Evolutionary conservation across 139 green algal genomes (phyloP).

Genomic region (Nannochloris sp.): DNA sequence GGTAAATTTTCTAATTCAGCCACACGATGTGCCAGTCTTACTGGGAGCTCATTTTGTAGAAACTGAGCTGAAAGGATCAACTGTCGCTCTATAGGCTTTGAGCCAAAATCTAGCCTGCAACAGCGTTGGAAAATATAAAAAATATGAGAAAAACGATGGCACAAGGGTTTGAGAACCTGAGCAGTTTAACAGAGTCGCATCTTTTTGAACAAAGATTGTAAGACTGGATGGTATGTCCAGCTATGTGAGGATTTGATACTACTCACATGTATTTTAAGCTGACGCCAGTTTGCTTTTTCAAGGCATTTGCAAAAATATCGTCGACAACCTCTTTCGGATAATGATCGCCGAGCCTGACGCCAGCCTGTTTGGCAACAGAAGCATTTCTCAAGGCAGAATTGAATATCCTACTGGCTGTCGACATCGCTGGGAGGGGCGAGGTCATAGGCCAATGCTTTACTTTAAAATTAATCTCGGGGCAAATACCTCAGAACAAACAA

Average conservation of each 20-base stretch:
- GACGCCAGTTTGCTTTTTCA: slow-evolving; percentile 95
- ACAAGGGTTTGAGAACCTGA: too few relatives aligned
- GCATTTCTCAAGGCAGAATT: slow-evolving; percentile 3
- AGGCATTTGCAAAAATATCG: slow-evolving; percentile 80
- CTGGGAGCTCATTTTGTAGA: slow-evolving; percentile 92
- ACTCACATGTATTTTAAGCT: slow-evolving; percentile 79
- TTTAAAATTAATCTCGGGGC: too few relatives aligned
- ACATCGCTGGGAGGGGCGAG: neutral
- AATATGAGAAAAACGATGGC: neutral
- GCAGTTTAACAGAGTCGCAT: too few relatives aligned
- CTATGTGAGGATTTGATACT: neutral
- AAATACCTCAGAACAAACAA: too few relatives aligned
- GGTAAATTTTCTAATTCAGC: slow-evolving; percentile 96
- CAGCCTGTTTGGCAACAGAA: slow-evolving; percentile 3
- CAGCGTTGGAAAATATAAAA: slow-evolving; percentile 2
- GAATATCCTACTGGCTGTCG: neutral
- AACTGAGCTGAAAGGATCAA: slow-evolving; percentile 94
- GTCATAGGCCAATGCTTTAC: neutral
- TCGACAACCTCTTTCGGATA: slow-evolving; percentile 55
- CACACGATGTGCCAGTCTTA: slow-evolving; percentile 89
- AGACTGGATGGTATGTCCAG: neutral
- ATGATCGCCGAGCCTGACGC: slow-evolving; percentile 6
- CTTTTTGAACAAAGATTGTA: too few relatives aligned
- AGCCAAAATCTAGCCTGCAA: slow-evolving; percentile 92
- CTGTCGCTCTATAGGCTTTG: slow-evolving; percentile 86